Conservation (phyloP, 169 alveolate genomes). For the Cardiosporidium cionae region DNA sequence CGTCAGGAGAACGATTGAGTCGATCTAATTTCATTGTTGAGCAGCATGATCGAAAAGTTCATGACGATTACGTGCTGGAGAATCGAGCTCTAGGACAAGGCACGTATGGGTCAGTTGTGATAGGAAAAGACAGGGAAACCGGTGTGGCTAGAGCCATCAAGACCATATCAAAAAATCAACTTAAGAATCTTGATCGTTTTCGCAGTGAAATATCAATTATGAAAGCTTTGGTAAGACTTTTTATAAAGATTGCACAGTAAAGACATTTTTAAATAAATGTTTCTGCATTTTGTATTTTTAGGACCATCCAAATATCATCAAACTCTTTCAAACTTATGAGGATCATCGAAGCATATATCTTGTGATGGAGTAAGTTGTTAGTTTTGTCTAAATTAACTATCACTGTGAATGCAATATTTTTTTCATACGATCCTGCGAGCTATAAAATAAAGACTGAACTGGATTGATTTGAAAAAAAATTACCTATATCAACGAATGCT, state of each 20-base stretch:
- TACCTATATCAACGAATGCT: background rate
- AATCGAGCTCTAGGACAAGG: constrained; percentile 59
- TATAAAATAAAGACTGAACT: too few species aligned
- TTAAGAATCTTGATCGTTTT: constrained; percentile 74
- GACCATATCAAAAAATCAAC: constrained; percentile 66
- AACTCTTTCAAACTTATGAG: constrained; percentile 81
- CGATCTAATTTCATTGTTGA: background rate
- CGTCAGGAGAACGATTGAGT: too few species aligned
- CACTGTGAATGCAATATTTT: background rate
- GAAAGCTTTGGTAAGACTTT: constrained; percentile 57
- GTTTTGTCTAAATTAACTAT: constrained; percentile 19
- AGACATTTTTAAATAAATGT: background rate
- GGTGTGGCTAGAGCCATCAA: constrained; percentile 70
- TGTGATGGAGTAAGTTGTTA: constrained; percentile 67
- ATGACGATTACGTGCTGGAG: background rate
- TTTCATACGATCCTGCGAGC: too few species aligned
- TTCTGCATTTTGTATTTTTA: constrained; percentile 28
- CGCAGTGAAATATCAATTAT: constrained; percentile 76
- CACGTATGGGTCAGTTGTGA: constrained; percentile 65
- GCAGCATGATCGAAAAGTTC: background rate
- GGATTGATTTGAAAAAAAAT: too few species aligned
- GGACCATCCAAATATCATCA: constrained; percentile 84
- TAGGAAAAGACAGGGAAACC: constrained; percentile 53
- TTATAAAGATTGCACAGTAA: too few species aligned
- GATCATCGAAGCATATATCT: constrained; percentile 77